Evolutionary conservation across 306 rosid genomes (phyloP).

Genomic region (Vicia villosa): DNA sequence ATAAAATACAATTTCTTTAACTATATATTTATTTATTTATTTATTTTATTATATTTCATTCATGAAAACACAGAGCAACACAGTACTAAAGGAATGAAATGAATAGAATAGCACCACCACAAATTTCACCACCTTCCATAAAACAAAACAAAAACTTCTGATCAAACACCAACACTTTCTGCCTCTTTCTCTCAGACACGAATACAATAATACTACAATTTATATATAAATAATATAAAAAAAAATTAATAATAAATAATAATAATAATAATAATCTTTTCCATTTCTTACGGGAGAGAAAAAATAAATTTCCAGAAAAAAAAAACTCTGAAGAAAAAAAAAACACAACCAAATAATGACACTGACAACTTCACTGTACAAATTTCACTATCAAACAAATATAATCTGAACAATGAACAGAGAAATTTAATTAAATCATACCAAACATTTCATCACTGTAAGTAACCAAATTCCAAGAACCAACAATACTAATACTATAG

Average conservation of each 20-base stretch:
- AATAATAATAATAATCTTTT: neutral
- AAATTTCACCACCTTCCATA: slow-evolving; percentile 39
- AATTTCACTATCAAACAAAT: slow-evolving; percentile 22
- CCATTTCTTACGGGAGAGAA: slow-evolving; percentile 32
- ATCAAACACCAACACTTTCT: slow-evolving; percentile 57
- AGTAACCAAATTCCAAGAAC: neutral
- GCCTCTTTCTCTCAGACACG: slow-evolving; percentile 78
- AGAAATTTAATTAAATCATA: slow-evolving; percentile 14
- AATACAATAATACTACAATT: neutral
- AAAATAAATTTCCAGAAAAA: slow-evolving; percentile 8
- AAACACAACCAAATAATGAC: neutral
- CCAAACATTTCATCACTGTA: neutral
- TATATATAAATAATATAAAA: neutral
- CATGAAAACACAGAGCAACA: slow-evolving; percentile 26
- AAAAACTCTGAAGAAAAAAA: neutral
- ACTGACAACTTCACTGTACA: slow-evolving; percentile 28
- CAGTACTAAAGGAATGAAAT: slow-evolving; percentile 40
- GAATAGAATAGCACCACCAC: slow-evolving; percentile 42
- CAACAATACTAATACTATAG: neutral
- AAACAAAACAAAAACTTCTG: slow-evolving; percentile 23
- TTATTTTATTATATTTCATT: neutral
- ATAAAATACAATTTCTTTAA: slow-evolving; percentile 10
- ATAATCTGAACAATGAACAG: neutral
- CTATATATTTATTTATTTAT: slow-evolving; percentile 8
- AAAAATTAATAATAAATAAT: neutral